Base-by-base conservation (phyloP, 2,329 filamentous ascomycete genomes). In the Fusarium brevicatenulatum region DNA sequence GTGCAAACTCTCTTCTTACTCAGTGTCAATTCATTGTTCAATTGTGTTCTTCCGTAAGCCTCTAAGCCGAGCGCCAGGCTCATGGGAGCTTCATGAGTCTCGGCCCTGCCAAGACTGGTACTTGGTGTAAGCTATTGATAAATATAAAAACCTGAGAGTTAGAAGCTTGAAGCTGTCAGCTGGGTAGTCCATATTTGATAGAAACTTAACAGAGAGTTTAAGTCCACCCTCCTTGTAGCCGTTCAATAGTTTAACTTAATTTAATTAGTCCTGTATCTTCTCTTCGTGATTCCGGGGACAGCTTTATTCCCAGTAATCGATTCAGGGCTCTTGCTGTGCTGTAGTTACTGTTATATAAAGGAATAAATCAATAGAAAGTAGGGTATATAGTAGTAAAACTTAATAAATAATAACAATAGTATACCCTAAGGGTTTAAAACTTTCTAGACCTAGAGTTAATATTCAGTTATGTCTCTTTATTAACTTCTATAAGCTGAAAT, bases 161-260 rank as follows among this genome's bases (percentile, higher is more conserved):
- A 18, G 15, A 30, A 50, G 18, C n/a, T 9, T 15, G 32, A 36
- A 34, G 43, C 56, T 42, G 52, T 42, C 6, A 10, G n/a, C n/a
- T 46, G 39, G 46, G 37, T 56, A 50, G 50, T 53, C 25, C 36
- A 52, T 54, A 36, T 42, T 43, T 62, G 10, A 39, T 44, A n/a
- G 42, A 52, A 57, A 54, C 23, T 46, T 50, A 9, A 52, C 64
- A 69, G 50, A 34, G 42, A 70, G 55, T 23, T 54, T 65, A 5
- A 18, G n/a, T 32, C 19, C 40, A 70, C 47, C 30, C 36, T 19
- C 40, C 43, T 39, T 13, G 28, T 47, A 65, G 42, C 49, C 34
- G 16, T 32, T 55, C 8, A 30, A 53, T 70, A 55, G 46, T 54
- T 19, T 3, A 61, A 61, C 53, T 59, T 9, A 55, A 56, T 52